These are phyloP conservation scores for Schizopora paradoxa DNA, from an alignment of 1,284 basidiomycete genomes.

Conservation along the genomic window DNA sequence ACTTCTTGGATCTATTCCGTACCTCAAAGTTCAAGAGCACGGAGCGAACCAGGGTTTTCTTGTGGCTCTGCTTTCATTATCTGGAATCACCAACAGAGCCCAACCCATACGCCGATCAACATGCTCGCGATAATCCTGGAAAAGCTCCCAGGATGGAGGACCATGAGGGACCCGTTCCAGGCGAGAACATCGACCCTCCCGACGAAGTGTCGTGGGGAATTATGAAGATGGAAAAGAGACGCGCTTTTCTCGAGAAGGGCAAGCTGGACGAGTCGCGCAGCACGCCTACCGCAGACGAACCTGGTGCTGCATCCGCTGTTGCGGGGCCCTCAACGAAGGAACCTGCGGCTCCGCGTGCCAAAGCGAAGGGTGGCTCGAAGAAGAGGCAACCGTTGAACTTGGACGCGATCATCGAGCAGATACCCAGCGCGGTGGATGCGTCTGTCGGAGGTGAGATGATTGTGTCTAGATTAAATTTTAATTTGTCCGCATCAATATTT, in stretches of 20 bases:
- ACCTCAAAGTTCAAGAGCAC: constrained; percentile 52
- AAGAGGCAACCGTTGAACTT: neutral
- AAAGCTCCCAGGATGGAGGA: constrained; percentile 44
- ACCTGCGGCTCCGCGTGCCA: constrained; percentile 5
- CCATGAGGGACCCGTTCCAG: constrained; percentile 42
- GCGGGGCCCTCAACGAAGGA: constrained; percentile 3
- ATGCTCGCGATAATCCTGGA: constrained; percentile 40
- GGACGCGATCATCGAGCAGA: neutral
- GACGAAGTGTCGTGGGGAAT: constrained; percentile 65
- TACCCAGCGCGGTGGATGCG: neutral
- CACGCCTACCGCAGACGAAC: constrained; percentile 1
- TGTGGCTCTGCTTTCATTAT: constrained; percentile 59
- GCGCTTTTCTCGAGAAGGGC: constrained; percentile 43
- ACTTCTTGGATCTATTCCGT: constrained; percentile 66
- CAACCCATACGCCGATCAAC: constrained; percentile 26
- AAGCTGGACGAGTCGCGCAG: constrained; percentile 1
- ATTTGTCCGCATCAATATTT: neutral
- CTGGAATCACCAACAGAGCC: constrained; percentile 34
- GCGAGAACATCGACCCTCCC: constrained; percentile 63
- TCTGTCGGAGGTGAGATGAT: constrained; percentile 1
- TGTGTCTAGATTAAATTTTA: neutral
- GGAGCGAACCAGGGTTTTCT: constrained; percentile 62
- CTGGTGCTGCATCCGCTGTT: neutral
- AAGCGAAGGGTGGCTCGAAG: neutral
- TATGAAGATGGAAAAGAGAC: constrained; percentile 60